phyloP scores from a whole-genome alignment of 192 early-diverging fungal genomes.

The Gaertneriomyces semiglobifer region DNA sequence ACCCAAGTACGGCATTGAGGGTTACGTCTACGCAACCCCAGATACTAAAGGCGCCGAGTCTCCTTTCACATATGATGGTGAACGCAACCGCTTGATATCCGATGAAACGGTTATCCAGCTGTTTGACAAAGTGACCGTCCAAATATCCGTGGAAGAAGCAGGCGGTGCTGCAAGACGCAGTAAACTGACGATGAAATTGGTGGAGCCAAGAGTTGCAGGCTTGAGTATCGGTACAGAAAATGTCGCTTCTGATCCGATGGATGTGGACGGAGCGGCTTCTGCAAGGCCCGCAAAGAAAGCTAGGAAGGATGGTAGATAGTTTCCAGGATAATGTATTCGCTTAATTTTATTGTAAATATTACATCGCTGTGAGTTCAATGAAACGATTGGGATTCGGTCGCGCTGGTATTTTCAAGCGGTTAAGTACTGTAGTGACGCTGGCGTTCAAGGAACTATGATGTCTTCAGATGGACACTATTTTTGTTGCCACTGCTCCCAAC shows the following conservation, averaged over 20 bases:
- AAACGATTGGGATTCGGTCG: no score
- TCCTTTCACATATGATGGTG: conserved; percentile 37
- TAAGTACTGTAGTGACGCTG: no score
- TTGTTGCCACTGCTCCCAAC: conserved; percentile 66
- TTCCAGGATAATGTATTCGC: no score
- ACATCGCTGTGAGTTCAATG: no score
- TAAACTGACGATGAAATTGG: conserved; percentile 44
- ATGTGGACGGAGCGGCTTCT: no score
- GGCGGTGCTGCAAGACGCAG: conserved; percentile 42
- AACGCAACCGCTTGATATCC: conserved; percentile 36
- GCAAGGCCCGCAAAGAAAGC: no score
- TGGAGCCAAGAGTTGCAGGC: conserved; percentile 48
- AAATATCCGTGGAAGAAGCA: conserved; percentile 58
- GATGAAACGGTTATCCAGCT: conserved; percentile 56
- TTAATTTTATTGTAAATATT: no score
- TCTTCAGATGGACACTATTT: conserved; percentile 11
- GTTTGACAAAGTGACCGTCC: conserved; percentile 78
- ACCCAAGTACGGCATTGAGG: conserved; percentile 90
- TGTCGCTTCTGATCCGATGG: no score
- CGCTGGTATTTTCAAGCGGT: no score
- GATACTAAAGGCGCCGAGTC: conserved; percentile 17
- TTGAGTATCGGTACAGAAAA: conserved; percentile 23
- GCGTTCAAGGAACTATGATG: no score
- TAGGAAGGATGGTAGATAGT: no score
- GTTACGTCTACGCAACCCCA: conserved; percentile 64